Base-by-base conservation (phyloP, 768 basidiomycete genomes). In the Hydnum rufescens region DNA sequence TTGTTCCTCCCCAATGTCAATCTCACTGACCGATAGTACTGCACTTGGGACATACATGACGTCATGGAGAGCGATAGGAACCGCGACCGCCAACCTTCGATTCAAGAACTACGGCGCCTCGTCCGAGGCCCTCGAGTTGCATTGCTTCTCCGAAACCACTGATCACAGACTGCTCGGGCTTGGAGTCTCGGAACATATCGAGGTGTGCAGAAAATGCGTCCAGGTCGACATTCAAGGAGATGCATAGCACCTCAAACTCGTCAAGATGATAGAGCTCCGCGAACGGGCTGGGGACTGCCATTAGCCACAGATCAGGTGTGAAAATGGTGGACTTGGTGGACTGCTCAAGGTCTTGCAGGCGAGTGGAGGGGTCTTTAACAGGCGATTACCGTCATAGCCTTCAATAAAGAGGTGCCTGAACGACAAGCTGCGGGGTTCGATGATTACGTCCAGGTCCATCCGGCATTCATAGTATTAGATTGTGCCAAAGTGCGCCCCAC, bases 381-480 rank as follows among this genome's bases (percentile, higher is more conserved):
- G 71, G 36, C 93, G 78, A 46, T 85, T 82, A 55, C 74, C 85
- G 60, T 96, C 92, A 63, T 85, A 95, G 2, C 92, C 95, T 66
- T 99, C 88, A 32, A 96, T 70, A 23, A 99, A 74, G n/a, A 99
- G 71, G 58, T 99, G 92, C 66, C 96, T 99, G 74, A 97, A 86
- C 8, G 92, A 88, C 26, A 99, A 67, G 59, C 95, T 89, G 64
- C 80, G 84, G 72, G 88, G 79, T 61, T 77, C 83, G 69, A 99
- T 86, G 1, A 95, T 93, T 56, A 75, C 78, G 65, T 97, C 82
- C 36, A 86, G 79, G 13, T 88, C 93, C 36, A 99, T n/a, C 66
- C 69, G 49, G 64, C 64, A 34, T 62, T 61, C 32, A n/a, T n/a
- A n/a, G 6, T 47, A 8, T 47, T 26, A 13, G 44, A 13, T 30